Base-by-base conservation (phyloP, 192 early-diverging fungal genomes). In the Coemansia umbellata region DNA sequence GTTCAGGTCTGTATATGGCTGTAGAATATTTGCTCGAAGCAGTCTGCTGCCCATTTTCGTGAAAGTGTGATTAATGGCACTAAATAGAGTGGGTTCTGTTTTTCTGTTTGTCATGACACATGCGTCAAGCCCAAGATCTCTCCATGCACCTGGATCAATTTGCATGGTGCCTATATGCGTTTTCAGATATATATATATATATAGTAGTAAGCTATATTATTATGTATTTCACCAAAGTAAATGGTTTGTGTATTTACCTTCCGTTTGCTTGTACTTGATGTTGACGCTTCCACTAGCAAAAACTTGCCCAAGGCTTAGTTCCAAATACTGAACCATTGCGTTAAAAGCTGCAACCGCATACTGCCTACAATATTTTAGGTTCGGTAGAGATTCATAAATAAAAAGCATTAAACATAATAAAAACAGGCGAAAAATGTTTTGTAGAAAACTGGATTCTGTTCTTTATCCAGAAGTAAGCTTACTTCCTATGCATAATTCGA, bases 21-120 rank as follows among this genome's bases (percentile, higher is more conserved):
- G 90, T 14, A 95, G 47, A 9, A 93, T 86, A 63, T 82, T 91
- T 27, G 81, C 78, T 4, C 87, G 81, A 23, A 95, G 72, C 14
- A 93, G 56, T 3, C 89, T 80, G 13, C 81, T 65, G 19, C 69
- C 76, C 59, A 61, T 67, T 35, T 53, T 58, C 22, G 63, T 66
- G 15, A 40, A 39, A 19, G 64, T 74, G 37, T 73, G 59, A 31
- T 68, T 58, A 27, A 69, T 76, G 3, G 63, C 55, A 19, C 48
- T 37, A 15, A 66, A 63, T 10, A 68, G 43, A 10, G 64, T 64
- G 8, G 30, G 47, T 1, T 57, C 58, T 11, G 31, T 8, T 4
- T 44, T 51, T 6, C 37, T 32, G 31, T 15, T n/a, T 45, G 9
- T 50, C 52, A 0, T 55, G 31, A 40, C 48, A n/a, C 22, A 40